Evolutionary conservation across 352 stramenopile species (phyloP), one percentile per base, ranked within the genome.

Genomic region (Nothophytophthora sp.): DNA sequence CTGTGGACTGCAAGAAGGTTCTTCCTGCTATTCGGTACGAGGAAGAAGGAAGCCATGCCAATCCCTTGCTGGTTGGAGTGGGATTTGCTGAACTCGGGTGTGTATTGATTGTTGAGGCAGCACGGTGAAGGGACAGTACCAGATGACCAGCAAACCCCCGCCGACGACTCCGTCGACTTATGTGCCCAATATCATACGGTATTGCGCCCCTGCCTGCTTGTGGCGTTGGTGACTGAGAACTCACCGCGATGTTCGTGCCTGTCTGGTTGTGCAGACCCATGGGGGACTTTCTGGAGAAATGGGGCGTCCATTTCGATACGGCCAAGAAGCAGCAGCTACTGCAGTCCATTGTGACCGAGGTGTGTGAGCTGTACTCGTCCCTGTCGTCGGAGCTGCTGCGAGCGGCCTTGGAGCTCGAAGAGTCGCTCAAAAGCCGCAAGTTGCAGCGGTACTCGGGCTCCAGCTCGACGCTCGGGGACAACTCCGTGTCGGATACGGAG

Each of bases 391-490:
- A 94, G 42, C 56, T 95, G 10, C 51, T 95, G 28, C 76, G 86
- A 28, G 92, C 86, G 4, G 83, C 86, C 1, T 54, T 79, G 16
- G 86, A 94, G 50, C 67, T 95, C 1, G 86, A 95, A 51, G 81
- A 94, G 18, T 95, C 86, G 8, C 69, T 95, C n/a, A 95, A 92
- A 40, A 92, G 78, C 52, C 81, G 86, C 28, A 95, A 95, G 52
- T 60, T 90, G 37, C 82, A 95, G 60, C 81, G 83, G 12, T 63
- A 78, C 18, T 50, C 61, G 5, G 54, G 66, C 4, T 60, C 42
- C 8, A 73, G 59, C 24, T 48, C 55, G 5, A 50, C 55, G 0
- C 28, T 47, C 12, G 41, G 25, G 3, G 52, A 49, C 8, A 68
- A 75, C 11, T 48, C 63, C 4, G 22, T 94, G 28, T 90, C 78